Base-by-base conservation (phyloP, 371 early-diverging fungal genomes). In the Capillidium rhysosporum region DNA sequence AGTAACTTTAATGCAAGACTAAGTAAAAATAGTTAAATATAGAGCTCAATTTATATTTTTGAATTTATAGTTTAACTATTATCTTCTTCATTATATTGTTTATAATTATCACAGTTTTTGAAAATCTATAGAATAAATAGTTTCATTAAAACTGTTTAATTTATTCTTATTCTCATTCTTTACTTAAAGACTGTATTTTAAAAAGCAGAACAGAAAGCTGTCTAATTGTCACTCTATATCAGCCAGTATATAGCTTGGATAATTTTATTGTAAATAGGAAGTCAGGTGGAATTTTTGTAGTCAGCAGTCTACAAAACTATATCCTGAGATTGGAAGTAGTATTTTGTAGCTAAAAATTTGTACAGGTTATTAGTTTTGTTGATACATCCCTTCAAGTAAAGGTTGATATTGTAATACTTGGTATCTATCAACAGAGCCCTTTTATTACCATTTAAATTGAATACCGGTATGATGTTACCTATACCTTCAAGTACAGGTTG, bases 1-100 rank as follows among this genome's bases (percentile, higher is more conserved):
- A 91, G 91, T 25, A 92, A 71, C 62, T 92, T 92, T 20, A 92
- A 62, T 0, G 82, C 86, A 0, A 90, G 77, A 14, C 88, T 92
- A 81, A 81, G 62, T 86, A 84, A 59, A 85, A 86, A 59, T 80
- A 83, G 57, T 85, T 86, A 62, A 89, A 92, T 53, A 93, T 73
- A 29, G 74, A 80, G 0, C 89, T 89, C 60, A 96, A 68, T 20
- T 86, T 75, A 46, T 74, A 75, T 18, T 92, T 90, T 20, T 66
- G 66, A n/a, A 85, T 86, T 41, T 87, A 68, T 0, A 70, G 65
- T 40, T 69, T 61, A 20, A 86, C 86, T 61, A 88, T 18, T 2
- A 65, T 29, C 8, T 65, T 23, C 65, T 67, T 40, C 28, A 40
- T 66, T 56, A 68, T 74, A 63, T 86, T 84, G 66, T 88, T 88